Base-by-base conservation (phyloP, 225 moss, liverwort and hornwort genomes). In the Lunularia cruciata region DNA sequence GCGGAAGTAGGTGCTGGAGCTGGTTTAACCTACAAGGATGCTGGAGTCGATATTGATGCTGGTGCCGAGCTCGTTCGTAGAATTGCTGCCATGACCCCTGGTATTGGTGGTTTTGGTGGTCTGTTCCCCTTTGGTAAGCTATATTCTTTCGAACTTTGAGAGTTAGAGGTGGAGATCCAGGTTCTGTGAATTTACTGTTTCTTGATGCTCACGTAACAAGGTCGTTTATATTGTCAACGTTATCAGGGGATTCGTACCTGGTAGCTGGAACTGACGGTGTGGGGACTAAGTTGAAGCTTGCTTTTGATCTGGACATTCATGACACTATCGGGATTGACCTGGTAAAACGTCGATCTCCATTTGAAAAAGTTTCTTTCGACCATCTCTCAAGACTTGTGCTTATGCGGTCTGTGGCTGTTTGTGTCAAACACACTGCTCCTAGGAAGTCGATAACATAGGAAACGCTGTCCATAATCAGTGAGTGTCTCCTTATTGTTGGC, bases 231-330 rank as follows among this genome's bases (percentile, higher is more conserved):
- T 1, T 43, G 43, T 43, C 13, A 62, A 38, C 57, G 47, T 51
- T 49, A 54, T 57, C 78, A 83, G 83, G 90, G 19, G 93, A 98
- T 43, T 89, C 88, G 19, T 98, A 84, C 56, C 68, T 93, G 74
- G 96, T 98, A 31, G 96, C 96, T 16, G 90, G 96, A 8, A 93
- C 93, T 31, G 96, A 98, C 47, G 96, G 96, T 6, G 96, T 98
- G 11, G 93, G 96, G 14, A 93, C 96, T 51, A 98, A 98, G 84
- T 72, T 98, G 60, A 98, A 98, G 81, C 85, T 98, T 72, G 96
- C 96, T 7, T 93, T 98, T 52, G 89, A 98, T 33, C 77, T 89
- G 85, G 62, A 66, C 19, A 83, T 70, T 77, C 96, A 95, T 63
- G 90, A 95, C 65, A 90, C 90, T 0, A 98, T 98, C 37, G 96